Base-by-base conservation (phyloP, 805 yeast species). In the Candida ipomoeae region DNA sequence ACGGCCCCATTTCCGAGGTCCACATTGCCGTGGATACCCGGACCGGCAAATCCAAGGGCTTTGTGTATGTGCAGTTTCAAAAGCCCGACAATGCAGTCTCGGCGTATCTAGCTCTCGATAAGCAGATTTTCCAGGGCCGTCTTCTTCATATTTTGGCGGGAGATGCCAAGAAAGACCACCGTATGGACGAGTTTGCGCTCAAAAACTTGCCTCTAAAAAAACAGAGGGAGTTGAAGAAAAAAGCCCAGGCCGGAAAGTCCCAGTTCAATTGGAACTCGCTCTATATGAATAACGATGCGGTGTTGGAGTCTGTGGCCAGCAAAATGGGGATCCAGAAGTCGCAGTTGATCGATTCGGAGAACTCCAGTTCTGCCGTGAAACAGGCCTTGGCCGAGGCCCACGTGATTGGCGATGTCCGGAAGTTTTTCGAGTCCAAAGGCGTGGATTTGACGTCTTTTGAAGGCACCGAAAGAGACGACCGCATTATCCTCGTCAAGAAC, bases 371-470 rank as follows among this genome's bases (percentile, higher is more conserved):
- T 47, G 97, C 96, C 1, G 98, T 94, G 13, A 89, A 91, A 64
- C 98, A 91, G 68, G 98, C 99, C 0, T 78, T 94, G 55, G 98
- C 99, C 0, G 99, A 94, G 71, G 95, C 97, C 2, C 94, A 90
- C 62, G 96, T 91, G 15, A 84, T 94, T 61, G 94, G 91, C 41
- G 94, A 86, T 66, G 96, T 94, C 11, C 81, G 96, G 62, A 81
- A 82, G 58, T 94, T 83, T 68, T 94, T 94, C 67, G 96, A 89
- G 65, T 68, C 74, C 21, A 85, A 85, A 63, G 96, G 96, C 34
- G 88, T 94, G 40, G 97, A 92, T 71, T 71, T 94, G 53, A 75
- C 85, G 2, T 78, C 82, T 34, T 92, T 94, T 63, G 71, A 70
- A 44, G 74, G 76, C 53, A 77, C 72, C 52, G 91, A 86, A 62